phyloP scores from a whole-genome alignment of 73 alveolate genomes.

The Blepharisma japonicum region DNA sequence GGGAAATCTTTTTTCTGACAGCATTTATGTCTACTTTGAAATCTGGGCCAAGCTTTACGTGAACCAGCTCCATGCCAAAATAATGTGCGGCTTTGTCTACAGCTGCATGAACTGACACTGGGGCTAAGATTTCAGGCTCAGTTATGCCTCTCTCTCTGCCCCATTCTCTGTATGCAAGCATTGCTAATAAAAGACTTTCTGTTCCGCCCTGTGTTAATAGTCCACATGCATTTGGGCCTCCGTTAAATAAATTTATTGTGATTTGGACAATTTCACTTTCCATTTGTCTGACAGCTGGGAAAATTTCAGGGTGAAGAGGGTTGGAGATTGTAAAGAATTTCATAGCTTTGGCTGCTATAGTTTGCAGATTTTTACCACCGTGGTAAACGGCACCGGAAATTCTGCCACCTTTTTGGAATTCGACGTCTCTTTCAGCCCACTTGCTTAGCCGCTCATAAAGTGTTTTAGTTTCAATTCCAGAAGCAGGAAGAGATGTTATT shows the following conservation, averaged over 20 bases:
- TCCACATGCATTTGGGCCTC: conserved; percentile 47
- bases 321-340: conserved; percentile 69
- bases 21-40: conserved; percentile 62
- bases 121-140: conserved; percentile 36
- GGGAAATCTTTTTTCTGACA: conserved; percentile 58
- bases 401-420: conserved; percentile 40
- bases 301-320: conserved; percentile 89
- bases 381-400: conserved; percentile 75
- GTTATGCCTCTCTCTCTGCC: conserved; percentile 36
- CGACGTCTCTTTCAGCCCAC: conserved; percentile 38
- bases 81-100: conserved; percentile 89
- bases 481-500: neutral
- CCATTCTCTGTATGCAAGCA: conserved; percentile 78
- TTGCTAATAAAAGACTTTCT: conserved; percentile 84
- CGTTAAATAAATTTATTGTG: conserved; percentile 69
- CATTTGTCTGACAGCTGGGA: conserved; percentile 69
- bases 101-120: conserved; percentile 94
- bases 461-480: neutral
- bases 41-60: conserved; percentile 64
- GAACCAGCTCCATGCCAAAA: conserved; percentile 75
- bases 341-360: conserved; percentile 57
- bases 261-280: conserved; percentile 93
- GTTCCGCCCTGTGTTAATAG: conserved; percentile 97
- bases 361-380: conserved; percentile 44
- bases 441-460: conserved; percentile 45